Evolutionary conservation across 73 alveolate species (phyloP), one percentile per base, ranked within the genome.

Genomic region (Paramecium biaurelia): DNA sequence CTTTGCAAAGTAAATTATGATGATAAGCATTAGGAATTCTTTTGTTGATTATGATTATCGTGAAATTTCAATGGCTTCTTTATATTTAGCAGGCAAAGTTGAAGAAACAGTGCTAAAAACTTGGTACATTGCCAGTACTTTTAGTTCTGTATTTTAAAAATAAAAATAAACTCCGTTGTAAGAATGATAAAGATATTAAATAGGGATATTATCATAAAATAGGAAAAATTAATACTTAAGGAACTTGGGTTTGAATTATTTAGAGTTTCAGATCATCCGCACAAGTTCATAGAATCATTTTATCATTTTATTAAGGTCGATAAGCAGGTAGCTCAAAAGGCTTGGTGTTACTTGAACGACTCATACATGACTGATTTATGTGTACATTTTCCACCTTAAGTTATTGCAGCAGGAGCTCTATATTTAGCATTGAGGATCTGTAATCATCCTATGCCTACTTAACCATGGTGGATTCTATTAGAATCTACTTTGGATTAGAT

Each of bases 361-460:
- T 74, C 87, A 37, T 74, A 74, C 35, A 34, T 74, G 87, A 74
- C 87, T 23, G 58, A 74, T 74, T 41, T 74, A 37, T 74, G 87
- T 74, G 59, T 74, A 37, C 57, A 41, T 37, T 74, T 74, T 74
- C 87, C 87, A 37, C 58, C 87, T 18, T 41, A 74, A 37, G 87
- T 37, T 10, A 74, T 74, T 74, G 87, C 87, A 34, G 87, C 87
- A 37, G 87, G 87, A 37, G 87, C 87, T 4, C 20, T 74, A 20
- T 74, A 74, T 74, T 74, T 74, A 37, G 87, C 87, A 28, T 37
- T 74, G 87, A 74, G 87, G 67, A 23, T 37, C 57, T 37, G 59
- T 41, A 74, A 74, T 74, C 87, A 74, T 74, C 68, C 87, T 35
- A 74, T 74, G 87, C 87, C 87, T 28, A 35, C 87, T 12, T 74